These are phyloP conservation scores for Paspalum vaginatum DNA, from an alignment of 176 grass and related monocot genomes.

Conservation along the genomic window DNA sequence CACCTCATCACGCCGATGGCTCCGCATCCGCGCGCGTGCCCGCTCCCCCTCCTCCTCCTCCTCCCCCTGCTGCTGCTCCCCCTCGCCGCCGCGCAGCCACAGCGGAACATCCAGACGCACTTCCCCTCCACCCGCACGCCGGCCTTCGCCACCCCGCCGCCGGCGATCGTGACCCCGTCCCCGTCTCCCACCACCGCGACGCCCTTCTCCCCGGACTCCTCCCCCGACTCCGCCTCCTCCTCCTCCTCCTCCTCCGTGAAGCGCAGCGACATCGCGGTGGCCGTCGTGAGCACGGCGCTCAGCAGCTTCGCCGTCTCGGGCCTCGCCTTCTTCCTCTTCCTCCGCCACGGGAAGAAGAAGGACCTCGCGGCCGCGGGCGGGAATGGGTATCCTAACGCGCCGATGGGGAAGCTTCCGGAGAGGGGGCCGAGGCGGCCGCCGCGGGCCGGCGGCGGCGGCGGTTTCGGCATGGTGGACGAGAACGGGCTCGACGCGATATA, in stretches of 20 bases:
- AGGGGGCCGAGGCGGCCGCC: constrained; percentile 41
- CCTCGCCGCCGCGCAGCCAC: constrained; percentile 22
- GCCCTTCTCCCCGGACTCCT: not conserved
- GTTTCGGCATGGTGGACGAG: constrained; percentile 70
- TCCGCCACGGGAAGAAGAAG: constrained; percentile 52
- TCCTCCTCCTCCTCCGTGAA: constrained; percentile 24
- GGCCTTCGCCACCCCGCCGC: constrained; percentile 50
- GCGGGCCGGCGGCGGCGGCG: constrained; percentile 9
- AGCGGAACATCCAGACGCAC: constrained; percentile 54
- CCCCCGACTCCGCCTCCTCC: not conserved
- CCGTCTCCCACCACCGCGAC: not conserved
- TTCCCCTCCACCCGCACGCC: constrained; percentile 70
- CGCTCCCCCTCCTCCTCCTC: constrained; percentile 12
- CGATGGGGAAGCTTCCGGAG: constrained; percentile 28
- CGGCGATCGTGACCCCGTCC: constrained; percentile 20
- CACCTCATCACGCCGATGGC: constrained; percentile 42
- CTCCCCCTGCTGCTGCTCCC: not conserved
- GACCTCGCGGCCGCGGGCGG: not conserved
- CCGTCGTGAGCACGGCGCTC: constrained; percentile 77
- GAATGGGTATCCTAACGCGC: not conserved
- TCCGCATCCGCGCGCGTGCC: not conserved
- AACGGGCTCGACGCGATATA: constrained; percentile 95
- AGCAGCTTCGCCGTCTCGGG: constrained; percentile 84
- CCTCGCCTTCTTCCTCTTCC: constrained; percentile 71
- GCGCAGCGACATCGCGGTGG: constrained; percentile 58